A percentile compares a stretch with the other conserved stretches of the same genome.
phyloP scores from a whole-genome alignment of 371 early-diverging fungal species.

The Rhizopus sp. region DNA sequence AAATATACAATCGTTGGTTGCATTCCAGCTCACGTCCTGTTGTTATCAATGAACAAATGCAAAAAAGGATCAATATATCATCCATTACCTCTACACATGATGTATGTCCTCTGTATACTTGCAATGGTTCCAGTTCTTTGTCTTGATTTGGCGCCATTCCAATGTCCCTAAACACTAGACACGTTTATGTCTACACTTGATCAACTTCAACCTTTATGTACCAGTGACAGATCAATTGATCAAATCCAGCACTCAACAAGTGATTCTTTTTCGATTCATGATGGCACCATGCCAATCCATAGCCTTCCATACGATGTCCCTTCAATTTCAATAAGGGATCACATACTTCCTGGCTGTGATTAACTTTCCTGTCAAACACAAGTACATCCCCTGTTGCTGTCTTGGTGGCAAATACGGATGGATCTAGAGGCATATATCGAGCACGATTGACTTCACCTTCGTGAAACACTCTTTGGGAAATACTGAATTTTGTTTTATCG shows the following conservation, averaged over 20 bases:
- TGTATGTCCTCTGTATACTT: conserved; percentile 81
- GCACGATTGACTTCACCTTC: conserved; percentile 96
- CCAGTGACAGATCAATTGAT: conserved; percentile 84
- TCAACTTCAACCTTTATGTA: conserved; percentile 18
- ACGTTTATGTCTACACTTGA: neutral
- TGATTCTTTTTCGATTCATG: conserved; percentile 56
- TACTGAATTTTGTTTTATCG: conserved; percentile 39
- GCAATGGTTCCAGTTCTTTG: conserved; percentile 77
- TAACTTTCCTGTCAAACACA: conserved; percentile 84
- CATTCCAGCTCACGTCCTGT: conserved; percentile 94
- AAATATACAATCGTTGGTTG: conserved; percentile 78
- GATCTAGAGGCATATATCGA: conserved; percentile 92
- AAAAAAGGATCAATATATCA: neutral
- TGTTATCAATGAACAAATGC: conserved; percentile 5
- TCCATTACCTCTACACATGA: conserved; percentile 83
- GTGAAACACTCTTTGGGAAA: conserved; percentile 88
- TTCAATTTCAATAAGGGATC: conserved; percentile 84
- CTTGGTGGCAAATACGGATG: conserved; percentile 94
- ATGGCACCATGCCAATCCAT: conserved; percentile 80
- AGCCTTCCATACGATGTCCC: conserved; percentile 95
- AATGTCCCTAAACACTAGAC: conserved; percentile 32
- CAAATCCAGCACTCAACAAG: conserved; percentile 87
- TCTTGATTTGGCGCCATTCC: conserved; percentile 23
- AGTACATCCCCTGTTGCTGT: conserved; percentile 88
- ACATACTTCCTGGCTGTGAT: conserved; percentile 33